Conservation (phyloP, 2,329 filamentous ascomycete genomes). For the Xylariaceae sp. region DNA sequence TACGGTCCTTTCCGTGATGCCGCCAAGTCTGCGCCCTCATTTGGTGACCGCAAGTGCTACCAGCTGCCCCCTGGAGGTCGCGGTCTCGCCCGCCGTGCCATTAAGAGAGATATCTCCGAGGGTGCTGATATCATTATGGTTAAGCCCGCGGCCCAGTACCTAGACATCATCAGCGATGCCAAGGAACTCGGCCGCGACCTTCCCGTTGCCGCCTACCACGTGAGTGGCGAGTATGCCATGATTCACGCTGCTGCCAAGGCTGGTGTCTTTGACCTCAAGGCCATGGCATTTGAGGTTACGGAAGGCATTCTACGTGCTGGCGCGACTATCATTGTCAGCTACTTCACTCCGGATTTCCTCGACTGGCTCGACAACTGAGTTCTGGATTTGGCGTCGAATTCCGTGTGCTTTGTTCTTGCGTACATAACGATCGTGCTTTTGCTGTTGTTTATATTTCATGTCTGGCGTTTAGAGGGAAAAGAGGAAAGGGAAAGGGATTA, state of each 20-base stretch:
- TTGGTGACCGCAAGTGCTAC: constrained; percentile 94
- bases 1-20: constrained; percentile 98
- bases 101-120: constrained; percentile 82
- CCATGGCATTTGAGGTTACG: constrained; percentile 91
- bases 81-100: constrained; percentile 85
- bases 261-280: constrained; percentile 90
- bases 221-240: constrained; percentile 96
- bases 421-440: background rate
- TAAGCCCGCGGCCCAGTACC: constrained; percentile 90
- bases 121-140: constrained; percentile 99
- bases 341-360: constrained; percentile 81
- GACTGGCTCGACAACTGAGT: constrained; percentile 56
- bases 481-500: too few species aligned
- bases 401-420: background rate
- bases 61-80: constrained; percentile 90
- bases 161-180: constrained; percentile 96
- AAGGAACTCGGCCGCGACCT: constrained; percentile 90
- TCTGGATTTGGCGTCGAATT: background rate
- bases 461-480: constrained; percentile 6
- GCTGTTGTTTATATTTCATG: background rate
- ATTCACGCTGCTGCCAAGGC: constrained; percentile 93
- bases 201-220: constrained; percentile 92
- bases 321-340: constrained; percentile 87
- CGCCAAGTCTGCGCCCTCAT: constrained; percentile 82
- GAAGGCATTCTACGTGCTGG: constrained; percentile 91